Evolutionary conservation across 164 flowering plant genomes (phyloP).

Genomic region (Piper longum): DNA sequence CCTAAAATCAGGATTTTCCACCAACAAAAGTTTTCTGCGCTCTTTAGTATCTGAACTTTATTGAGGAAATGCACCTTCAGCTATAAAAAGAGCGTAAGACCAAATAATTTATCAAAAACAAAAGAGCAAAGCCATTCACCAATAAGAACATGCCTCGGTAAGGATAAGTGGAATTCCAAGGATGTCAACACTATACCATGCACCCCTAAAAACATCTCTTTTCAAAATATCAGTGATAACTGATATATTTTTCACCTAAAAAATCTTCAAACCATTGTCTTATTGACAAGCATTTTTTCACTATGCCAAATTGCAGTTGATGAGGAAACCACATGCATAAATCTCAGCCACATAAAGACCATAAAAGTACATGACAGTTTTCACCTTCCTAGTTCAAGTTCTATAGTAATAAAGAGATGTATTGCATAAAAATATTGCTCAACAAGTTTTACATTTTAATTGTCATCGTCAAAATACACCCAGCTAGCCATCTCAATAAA

Average conservation of each 20-base stretch:
- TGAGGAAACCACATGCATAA: no score
- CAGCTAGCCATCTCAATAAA: background rate
- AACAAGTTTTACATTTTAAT: background rate
- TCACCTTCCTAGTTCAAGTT: background rate
- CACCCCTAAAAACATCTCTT: background rate
- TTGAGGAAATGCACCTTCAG: constrained; percentile 27
- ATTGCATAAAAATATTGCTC: background rate
- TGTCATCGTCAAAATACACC: background rate
- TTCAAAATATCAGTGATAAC: no score
- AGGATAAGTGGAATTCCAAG: background rate
- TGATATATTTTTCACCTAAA: no score
- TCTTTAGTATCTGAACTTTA: constrained; percentile 51
- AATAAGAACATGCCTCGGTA: background rate
- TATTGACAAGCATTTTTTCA: no score
- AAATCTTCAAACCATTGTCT: no score
- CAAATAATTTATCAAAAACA: background rate
- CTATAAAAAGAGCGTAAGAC: background rate
- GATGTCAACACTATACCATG: background rate
- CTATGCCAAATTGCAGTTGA: no score
- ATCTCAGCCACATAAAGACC: background rate
- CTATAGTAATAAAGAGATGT: background rate
- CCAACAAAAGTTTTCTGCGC: constrained; percentile 72
- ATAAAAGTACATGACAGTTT: no score
- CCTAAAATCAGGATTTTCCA: constrained; percentile 82
- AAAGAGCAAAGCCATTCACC: no score